phyloP scores from a whole-genome alignment of 768 basidiomycete species.

The Nevesoporus exiguus region DNA sequence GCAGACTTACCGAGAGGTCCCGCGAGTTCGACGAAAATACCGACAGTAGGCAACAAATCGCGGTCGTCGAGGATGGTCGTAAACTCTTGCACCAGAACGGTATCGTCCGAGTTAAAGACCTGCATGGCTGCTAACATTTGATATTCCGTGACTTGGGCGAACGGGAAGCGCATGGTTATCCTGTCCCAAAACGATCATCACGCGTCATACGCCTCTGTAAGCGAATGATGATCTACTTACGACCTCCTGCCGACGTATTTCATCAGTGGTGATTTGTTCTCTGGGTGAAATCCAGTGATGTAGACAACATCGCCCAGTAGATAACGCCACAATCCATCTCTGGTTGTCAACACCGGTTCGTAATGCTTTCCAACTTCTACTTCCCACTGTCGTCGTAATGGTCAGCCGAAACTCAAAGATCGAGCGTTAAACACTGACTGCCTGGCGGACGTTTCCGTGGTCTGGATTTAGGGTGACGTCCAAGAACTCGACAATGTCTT shows the following conservation, averaged over 20 bases:
- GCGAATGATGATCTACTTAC: constrained; percentile 4
- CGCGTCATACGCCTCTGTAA: no score
- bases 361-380: constrained; percentile 16
- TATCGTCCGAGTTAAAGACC: not conserved
- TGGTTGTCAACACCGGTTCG: constrained; percentile 19
- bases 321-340: constrained; percentile 23
- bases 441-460: not conserved
- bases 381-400: not conserved
- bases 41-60: not conserved
- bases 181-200: not conserved
- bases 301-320: constrained; percentile 17
- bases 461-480: not conserved
- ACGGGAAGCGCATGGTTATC: constrained; percentile 5
- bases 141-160: constrained; percentile 1
- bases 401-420: not conserved
- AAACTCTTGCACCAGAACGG: constrained; percentile 12
- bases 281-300: constrained; percentile 12
- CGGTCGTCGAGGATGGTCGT: constrained; percentile 14
- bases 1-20: constrained; percentile 13
- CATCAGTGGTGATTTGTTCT: constrained; percentile 9
- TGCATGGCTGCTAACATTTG: constrained; percentile 8
- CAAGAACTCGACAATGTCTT: not conserved
- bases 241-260: constrained; percentile 11
- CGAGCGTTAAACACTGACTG: not conserved
- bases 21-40: constrained; percentile 14